Evolutionary conservation across 139 green algal genomes (phyloP), one percentile per base, ranked within the genome.

Genomic region (Penium margaritaceum): DNA sequence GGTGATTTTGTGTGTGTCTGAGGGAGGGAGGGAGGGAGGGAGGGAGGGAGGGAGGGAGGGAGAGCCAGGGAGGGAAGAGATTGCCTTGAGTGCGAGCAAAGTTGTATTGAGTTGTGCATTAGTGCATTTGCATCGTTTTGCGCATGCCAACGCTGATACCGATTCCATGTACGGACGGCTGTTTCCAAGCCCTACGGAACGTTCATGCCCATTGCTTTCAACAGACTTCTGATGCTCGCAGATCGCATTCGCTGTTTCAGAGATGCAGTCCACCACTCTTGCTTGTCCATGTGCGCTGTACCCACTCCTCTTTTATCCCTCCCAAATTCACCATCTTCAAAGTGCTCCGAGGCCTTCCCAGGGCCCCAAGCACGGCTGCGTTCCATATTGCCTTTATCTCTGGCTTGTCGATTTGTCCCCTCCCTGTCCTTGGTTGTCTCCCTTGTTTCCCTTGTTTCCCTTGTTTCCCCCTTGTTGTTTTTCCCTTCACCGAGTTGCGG

Each of bases 91-190:
- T n/a, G n/a, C n/a, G n/a, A n/a, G 21, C 21, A 57, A 57, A 57
- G 46, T 57, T 19, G 21, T n/a, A 57, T 57, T 57, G 46, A 57
- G 46, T n/a, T 57, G 19, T 57, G 46, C 21, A 57, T n/a, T 57
- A 21, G 19, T 21, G 19, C 21, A 19, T 57, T 57, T 57, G 12
- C 15, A 21, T 12, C 15, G 12, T 15, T 70, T 70, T 43, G 5
- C 14, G 6, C n/a, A n/a, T n/a, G n/a, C n/a, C n/a, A n/a, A n/a
- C n/a, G n/a, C n/a, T n/a, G n/a, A n/a, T n/a, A n/a, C n/a, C n/a
- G n/a, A n/a, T n/a, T n/a, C n/a, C n/a, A n/a, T n/a, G n/a, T n/a
- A n/a, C n/a, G n/a, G n/a, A n/a, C n/a, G n/a, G n/a, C n/a, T n/a
- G n/a, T n/a, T n/a, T n/a, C n/a, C n/a, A n/a, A n/a, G n/a, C n/a